Conservation (phyloP, 169 alveolate genomes). For the Blepharisma undulans region DNA sequence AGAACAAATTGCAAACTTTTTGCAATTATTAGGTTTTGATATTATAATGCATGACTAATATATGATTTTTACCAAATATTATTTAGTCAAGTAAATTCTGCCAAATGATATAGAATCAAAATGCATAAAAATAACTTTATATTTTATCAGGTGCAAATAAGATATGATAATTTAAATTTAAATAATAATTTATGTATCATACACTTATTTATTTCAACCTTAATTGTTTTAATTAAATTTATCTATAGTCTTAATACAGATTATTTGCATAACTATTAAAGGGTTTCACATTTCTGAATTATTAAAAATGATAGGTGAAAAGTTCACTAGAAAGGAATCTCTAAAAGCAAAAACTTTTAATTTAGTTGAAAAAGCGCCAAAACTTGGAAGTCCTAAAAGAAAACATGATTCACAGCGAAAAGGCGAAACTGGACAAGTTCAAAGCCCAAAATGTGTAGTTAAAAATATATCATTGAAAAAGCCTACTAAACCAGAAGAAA, state of each 20-base stretch:
- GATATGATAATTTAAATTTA: too few species aligned
- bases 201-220: too few species aligned
- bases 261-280: neutral
- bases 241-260: neutral
- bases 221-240: too few species aligned
- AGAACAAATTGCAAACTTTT: too few species aligned
- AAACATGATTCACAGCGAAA: neutral
- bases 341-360: neutral
- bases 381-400: neutral
- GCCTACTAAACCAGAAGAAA: neutral
- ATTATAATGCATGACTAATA: too few species aligned
- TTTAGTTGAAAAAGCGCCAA: neutral
- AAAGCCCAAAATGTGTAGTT: neutral
- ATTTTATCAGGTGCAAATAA: too few species aligned
- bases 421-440: neutral
- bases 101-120: too few species aligned
- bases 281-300: neutral
- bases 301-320: neutral
- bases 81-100: too few species aligned
- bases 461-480: neutral
- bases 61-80: too few species aligned
- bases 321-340: neutral
- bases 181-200: too few species aligned
- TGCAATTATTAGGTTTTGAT: too few species aligned
- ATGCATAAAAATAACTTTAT: too few species aligned